Evolutionary conservation across 176 grass and related monocot species (phyloP).

Genomic region (Oryza meridionalis): DNA sequence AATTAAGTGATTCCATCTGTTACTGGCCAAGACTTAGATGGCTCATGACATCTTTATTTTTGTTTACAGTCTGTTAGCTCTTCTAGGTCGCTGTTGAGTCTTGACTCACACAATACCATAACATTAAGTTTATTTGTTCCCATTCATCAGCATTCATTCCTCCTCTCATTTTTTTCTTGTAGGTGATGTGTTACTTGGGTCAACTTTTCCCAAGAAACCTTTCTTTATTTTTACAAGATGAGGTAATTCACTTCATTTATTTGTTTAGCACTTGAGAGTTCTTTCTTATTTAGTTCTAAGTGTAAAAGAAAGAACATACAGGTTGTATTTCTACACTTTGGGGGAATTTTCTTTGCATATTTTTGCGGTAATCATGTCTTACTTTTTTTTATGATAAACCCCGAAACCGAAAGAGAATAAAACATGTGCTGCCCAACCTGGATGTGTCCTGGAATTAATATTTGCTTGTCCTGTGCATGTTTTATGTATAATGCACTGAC

Average conservation of each 20-base stretch:
- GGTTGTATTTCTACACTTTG: slow-evolving; percentile 4
- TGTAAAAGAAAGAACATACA: neutral
- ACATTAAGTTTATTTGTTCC: slow-evolving; percentile 28
- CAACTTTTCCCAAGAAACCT: slow-evolving; percentile 92
- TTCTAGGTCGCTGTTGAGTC: slow-evolving; percentile 12
- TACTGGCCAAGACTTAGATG: slow-evolving; percentile 7
- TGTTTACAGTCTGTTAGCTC: slow-evolving; percentile 26
- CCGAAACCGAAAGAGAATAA: neutral
- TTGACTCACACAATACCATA: slow-evolving; percentile 9
- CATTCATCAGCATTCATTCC: slow-evolving; percentile 12
- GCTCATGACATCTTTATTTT: neutral
- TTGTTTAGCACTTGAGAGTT: slow-evolving; percentile 38
- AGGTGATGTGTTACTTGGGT: slow-evolving; percentile 90
- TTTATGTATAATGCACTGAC: slow-evolving; percentile 33
- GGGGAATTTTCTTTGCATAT: neutral
- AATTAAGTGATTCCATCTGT: slow-evolving; percentile 26
- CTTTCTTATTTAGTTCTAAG: slow-evolving; percentile 28
- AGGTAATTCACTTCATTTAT: slow-evolving; percentile 66
- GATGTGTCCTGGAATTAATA: slow-evolving; percentile 15
- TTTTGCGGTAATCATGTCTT: slow-evolving; percentile 16
- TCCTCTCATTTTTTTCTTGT: slow-evolving; percentile 31
- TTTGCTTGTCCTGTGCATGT: slow-evolving; percentile 10
- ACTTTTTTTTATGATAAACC: slow-evolving; percentile 15
- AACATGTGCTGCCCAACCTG: neutral
- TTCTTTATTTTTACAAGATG: slow-evolving; percentile 93